A percentile compares a stretch with the other conserved stretches of the same genome.
These are phyloP conservation scores for Cystobasidium ongulense DNA, from an alignment of 768 basidiomycete species.

Conservation along the genomic window DNA sequence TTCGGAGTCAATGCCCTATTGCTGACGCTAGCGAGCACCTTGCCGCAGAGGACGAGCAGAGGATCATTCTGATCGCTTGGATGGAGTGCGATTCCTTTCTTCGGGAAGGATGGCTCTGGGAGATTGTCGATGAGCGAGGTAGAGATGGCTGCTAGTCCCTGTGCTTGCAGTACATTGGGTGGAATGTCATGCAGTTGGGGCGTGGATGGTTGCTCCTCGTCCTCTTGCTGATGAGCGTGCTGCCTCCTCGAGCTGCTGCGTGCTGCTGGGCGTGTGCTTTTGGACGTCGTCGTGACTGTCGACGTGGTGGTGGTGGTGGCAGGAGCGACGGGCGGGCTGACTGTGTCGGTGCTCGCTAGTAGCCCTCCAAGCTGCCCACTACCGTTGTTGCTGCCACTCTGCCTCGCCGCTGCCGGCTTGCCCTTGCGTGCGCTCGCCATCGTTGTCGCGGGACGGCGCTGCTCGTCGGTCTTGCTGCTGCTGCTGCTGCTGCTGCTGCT, in stretches of 20 bases:
- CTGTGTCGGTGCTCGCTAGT: no score
- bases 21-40: slow-evolving; percentile 20
- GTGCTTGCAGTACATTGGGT: not conserved
- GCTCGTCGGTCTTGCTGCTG: no score
- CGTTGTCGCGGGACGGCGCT: no score
- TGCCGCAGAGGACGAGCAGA: slow-evolving; percentile 9
- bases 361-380: no score
- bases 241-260: not conserved
- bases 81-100: not conserved
- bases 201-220: not conserved
- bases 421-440: no score
- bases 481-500: not conserved
- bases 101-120: slow-evolving; percentile 1
- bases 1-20: slow-evolving; percentile 42
- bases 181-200: not conserved
- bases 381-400: not conserved
- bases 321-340: not conserved
- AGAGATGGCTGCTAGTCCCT: not conserved
- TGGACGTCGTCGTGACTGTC: no score
- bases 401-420: not conserved
- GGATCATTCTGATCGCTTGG: slow-evolving; percentile 21
- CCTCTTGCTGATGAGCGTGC: not conserved
- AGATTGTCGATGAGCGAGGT: slow-evolving; percentile 5
- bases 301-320: not conserved
- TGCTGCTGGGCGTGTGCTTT: no score